A percentile compares a stretch with the other conserved stretches of the same genome.
Conservation (phyloP, 2,329 filamentous ascomycete genomes). For the Zymoseptoria brevis region DNA sequence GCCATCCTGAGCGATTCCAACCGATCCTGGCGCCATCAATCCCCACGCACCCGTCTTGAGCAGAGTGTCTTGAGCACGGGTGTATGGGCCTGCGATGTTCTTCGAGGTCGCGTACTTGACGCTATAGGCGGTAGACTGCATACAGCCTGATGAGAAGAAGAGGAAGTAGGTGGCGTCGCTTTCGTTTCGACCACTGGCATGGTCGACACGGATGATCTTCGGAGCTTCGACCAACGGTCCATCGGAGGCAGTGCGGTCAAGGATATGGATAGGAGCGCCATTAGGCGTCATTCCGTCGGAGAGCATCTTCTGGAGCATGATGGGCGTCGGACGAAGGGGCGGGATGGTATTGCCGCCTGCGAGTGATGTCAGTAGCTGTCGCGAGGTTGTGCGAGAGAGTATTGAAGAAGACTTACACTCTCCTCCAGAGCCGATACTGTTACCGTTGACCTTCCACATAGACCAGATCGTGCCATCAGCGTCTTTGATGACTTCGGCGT, state of each 20-base stretch:
- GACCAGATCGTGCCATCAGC: constrained; percentile 24
- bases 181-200: not conserved
- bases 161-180: constrained; percentile 28
- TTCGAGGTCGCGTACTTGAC: constrained; percentile 28
- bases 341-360: constrained; percentile 25
- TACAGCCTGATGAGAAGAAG: constrained; percentile 32
- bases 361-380: constrained; percentile 1
- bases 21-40: constrained; percentile 28
- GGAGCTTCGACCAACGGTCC: constrained; percentile 32
- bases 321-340: constrained; percentile 24
- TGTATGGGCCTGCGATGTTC: constrained; percentile 26
- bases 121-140: constrained; percentile 23
- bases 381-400: not conserved
- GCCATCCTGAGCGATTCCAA: constrained; percentile 19
- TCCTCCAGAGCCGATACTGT: constrained; percentile 24
- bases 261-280: constrained; percentile 19
- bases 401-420: constrained; percentile 14
- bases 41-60: constrained; percentile 25
- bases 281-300: constrained; percentile 23
- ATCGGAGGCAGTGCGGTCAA: constrained; percentile 23
- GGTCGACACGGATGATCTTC: constrained; percentile 17
- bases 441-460: constrained; percentile 31
- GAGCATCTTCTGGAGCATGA: constrained; percentile 29
- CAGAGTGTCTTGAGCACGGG: constrained; percentile 18
- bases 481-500: constrained; percentile 26